Base-by-base conservation (phyloP, 2,329 filamentous ascomycete species). In the Fusarium sp. region DNA sequence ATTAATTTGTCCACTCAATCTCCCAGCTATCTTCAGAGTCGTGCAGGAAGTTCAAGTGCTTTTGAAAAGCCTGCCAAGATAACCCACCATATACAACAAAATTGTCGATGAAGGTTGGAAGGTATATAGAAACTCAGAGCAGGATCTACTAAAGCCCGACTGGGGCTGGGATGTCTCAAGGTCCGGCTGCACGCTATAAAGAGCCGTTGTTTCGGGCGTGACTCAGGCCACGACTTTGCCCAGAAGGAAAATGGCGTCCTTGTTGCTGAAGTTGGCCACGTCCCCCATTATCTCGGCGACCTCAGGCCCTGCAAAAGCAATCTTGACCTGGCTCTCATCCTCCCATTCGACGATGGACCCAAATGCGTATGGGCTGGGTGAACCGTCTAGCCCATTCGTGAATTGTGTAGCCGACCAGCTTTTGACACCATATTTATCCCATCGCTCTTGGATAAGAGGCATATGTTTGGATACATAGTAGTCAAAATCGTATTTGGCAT, bases 61-160 rank as follows among this genome's bases (percentile, higher is more conserved):
- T 28, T 28, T 6, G 0, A 8, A 5, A 10, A 8, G 15, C 13
- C 0, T 30, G 12, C 28, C 9, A 5, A 30, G 15, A 10, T 16
- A 28, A 2, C 12, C 12, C 5, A 8, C 13, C 2, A 10, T 47
- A 8, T 15, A 28, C 4, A 13, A 13, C 9, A 7, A 4, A 15
- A 8, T 5, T 28, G 28, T 6, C 28, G 28, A 28, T 28, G 28
- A 28, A 28, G 28, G 28, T 28, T 18, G 11, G 32, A 33, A 13
- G 32, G 32, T 33, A 13, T 33, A 33, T 33, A 6, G 9, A 30
- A 10, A 33, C 32, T 13, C 32, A 13, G 32, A 33, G 11, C 32
- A 33, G 32, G 11, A 33, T 33, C 32, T 33, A 33, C 11, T 12
- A 13, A 33, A 33, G 12, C 32, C 32, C 11, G 32, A 13, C 32